phyloP scores from a whole-genome alignment of 1,139 yeast genomes.

The Yamadazyma trypodendri region DNA sequence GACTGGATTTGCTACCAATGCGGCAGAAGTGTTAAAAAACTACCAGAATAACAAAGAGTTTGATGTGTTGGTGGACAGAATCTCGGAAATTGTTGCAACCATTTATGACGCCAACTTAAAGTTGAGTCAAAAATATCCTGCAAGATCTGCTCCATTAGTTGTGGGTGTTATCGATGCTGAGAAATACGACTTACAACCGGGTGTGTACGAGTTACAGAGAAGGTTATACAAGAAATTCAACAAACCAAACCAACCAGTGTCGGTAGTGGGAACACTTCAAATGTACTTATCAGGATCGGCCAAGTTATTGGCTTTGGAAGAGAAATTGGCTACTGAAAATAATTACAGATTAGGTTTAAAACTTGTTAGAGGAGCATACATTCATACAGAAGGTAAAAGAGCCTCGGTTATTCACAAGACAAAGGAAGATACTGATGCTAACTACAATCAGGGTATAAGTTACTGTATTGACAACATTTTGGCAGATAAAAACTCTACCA shows the following conservation, averaged over 20 bases:
- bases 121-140: slow-evolving; percentile 55
- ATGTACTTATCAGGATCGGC: slow-evolving; percentile 80
- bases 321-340: slow-evolving; percentile 58
- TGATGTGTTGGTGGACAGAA: slow-evolving; percentile 61
- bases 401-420: slow-evolving; percentile 64
- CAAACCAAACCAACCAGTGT: slow-evolving; percentile 52
- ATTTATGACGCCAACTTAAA: slow-evolving; percentile 56
- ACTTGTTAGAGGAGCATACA: slow-evolving; percentile 96
- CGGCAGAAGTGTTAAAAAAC: slow-evolving; percentile 70
- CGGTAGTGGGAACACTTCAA: slow-evolving; percentile 90
- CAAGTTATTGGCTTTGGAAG: slow-evolving; percentile 60
- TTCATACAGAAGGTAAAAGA: slow-evolving; percentile 83
- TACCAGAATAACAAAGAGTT: slow-evolving; percentile 53
- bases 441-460: slow-evolving; percentile 71
- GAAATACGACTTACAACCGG: slow-evolving; percentile 81
- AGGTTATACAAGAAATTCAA: slow-evolving; percentile 75
- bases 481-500: slow-evolving; percentile 44
- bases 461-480: slow-evolving; percentile 63
- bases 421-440: slow-evolving; percentile 72
- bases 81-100: slow-evolving; percentile 54
- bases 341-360: slow-evolving; percentile 82
- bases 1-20: slow-evolving; percentile 79
- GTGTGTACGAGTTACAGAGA: slow-evolving; percentile 89
- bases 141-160: slow-evolving; percentile 75
- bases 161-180: slow-evolving; percentile 93